Evolutionary conservation across 352 stramenopile genomes (phyloP).

Genomic region (Blastocystis sp.): DNA sequence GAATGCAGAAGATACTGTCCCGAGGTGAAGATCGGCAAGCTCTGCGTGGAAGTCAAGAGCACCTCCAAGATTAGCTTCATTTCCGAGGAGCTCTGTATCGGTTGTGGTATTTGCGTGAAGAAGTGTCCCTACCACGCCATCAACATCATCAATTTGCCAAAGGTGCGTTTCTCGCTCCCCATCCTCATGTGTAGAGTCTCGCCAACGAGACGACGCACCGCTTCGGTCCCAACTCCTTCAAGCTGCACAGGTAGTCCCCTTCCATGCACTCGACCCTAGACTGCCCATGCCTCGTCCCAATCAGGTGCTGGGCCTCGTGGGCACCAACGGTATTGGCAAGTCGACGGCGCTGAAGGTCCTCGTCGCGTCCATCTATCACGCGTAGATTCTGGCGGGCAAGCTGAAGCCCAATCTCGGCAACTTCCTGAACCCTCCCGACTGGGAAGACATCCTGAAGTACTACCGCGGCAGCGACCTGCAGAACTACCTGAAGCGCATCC

Average conservation of each 20-base stretch:
- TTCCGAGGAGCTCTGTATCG: constrained; percentile 97
- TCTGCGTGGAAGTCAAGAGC: constrained; percentile 95
- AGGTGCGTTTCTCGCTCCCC: constrained; percentile 72
- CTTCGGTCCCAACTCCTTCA: constrained; percentile 99
- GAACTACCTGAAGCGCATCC: constrained; percentile 99
- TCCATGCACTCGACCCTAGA: constrained; percentile 62
- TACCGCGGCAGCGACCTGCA: constrained; percentile 94
- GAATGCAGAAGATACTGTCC: constrained; percentile 99
- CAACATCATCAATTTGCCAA: constrained; percentile 99
- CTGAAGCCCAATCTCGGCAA: constrained; percentile 97
- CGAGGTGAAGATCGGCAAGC: constrained; percentile 95
- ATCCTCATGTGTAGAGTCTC: constrained; percentile 78
- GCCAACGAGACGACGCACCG: constrained; percentile 97
- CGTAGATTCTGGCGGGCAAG: constrained; percentile 91
- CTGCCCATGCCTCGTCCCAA: constrained; percentile 94
- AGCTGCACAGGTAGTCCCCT: constrained; percentile 85
- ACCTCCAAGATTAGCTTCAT: constrained; percentile 96
- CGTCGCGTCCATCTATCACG: not conserved
- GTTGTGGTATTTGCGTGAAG: constrained; percentile 99
- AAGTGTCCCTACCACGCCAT: constrained; percentile 99
- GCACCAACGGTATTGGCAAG: constrained; percentile 99
- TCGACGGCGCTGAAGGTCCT: constrained; percentile 90
- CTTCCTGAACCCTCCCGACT: constrained; percentile 89
- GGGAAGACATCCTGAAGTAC: constrained; percentile 97
- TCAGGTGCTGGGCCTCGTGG: constrained; percentile 95